Conservation (phyloP, 78 protist genomes). For the Pigoraptor vietnamica region DNA sequence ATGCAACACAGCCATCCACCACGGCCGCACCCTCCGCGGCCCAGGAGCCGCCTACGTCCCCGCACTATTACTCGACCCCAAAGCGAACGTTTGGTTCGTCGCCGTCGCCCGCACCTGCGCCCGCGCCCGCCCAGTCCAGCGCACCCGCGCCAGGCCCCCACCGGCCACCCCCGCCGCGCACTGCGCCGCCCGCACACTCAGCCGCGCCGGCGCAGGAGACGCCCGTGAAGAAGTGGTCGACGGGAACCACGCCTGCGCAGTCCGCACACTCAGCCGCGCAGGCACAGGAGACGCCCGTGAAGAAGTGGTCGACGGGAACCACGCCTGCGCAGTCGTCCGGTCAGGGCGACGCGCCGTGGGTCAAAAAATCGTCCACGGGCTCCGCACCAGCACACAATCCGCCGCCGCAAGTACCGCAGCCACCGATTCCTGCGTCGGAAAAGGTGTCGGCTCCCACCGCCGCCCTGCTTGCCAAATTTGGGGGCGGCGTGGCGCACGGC, state of each 20-base stretch:
- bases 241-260: no score
- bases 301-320: no score
- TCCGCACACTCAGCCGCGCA: no score
- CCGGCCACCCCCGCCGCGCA: not conserved
- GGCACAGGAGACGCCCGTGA: no score
- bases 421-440: not conserved
- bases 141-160: not conserved
- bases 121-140: not conserved
- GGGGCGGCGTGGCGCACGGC: not conserved
- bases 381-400: not conserved
- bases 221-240: no score
- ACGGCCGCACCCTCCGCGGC: no score
- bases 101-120: not conserved
- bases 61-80: not conserved
- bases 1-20: no score
- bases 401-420: not conserved
- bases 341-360: no score
- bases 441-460: not conserved
- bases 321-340: no score
- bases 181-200: not conserved
- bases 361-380: not conserved
- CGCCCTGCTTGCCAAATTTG: not conserved
- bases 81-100: not conserved
- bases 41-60: not conserved
- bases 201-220: not conserved